These are phyloP conservation scores for Suillus plorans DNA, from an alignment of 768 basidiomycete species.

Conservation along the genomic window DNA sequence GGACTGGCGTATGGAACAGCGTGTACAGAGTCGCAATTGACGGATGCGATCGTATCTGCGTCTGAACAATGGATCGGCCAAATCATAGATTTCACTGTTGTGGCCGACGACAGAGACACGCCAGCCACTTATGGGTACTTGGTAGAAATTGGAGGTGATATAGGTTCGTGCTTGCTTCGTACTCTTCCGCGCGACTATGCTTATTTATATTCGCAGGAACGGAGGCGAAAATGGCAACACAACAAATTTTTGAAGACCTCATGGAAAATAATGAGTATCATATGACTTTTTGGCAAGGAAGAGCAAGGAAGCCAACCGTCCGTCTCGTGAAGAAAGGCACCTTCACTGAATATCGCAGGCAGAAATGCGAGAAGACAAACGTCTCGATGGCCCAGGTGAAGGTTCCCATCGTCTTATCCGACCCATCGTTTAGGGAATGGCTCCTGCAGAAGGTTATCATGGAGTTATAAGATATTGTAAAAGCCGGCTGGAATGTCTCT, in stretches of 20 bases:
- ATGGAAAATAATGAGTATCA: neutral
- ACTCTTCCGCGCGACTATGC: neutral
- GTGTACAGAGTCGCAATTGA: slow-evolving; percentile 5
- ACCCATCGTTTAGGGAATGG: slow-evolving; percentile 7
- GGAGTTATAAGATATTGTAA: slow-evolving; percentile 2
- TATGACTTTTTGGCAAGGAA: neutral
- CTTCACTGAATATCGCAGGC: slow-evolving; percentile 8
- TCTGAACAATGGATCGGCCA: slow-evolving; percentile 3
- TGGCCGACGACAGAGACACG: neutral
- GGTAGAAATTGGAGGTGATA: slow-evolving; percentile 5
- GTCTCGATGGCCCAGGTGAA: slow-evolving; percentile 8
- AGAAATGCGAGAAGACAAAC: slow-evolving; percentile 1
- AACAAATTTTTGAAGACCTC: neutral
- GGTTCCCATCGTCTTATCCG: slow-evolving; percentile 8
- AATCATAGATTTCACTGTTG: slow-evolving; percentile 8
- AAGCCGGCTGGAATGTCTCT: neutral
- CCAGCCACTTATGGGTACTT: slow-evolving; percentile 5
- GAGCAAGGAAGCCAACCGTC: slow-evolving; percentile 7
- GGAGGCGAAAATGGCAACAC: neutral
- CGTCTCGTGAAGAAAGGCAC: slow-evolving; percentile 10
- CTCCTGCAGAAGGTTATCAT: slow-evolving; percentile 6
- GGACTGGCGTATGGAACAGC: neutral
- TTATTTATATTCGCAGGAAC: neutral
- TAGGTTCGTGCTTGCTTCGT: neutral
- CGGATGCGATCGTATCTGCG: neutral